phyloP scores from a whole-genome alignment of 805 yeast genomes.

The Pichia membranifaciens region DNA sequence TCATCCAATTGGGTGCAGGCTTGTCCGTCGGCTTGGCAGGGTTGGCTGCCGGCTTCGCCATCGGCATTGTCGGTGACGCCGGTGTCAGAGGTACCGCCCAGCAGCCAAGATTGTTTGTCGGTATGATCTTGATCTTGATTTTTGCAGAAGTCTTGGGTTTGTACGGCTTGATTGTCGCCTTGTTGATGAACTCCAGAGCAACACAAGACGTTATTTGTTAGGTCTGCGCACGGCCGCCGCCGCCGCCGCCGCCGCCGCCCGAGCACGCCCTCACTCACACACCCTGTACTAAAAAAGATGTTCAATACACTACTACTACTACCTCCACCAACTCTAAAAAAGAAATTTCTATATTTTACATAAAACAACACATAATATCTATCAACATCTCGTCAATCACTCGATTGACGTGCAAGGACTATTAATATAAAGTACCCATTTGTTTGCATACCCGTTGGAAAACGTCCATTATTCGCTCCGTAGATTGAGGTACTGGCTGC shows the following conservation, averaged over 20 bases:
- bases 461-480: background rate
- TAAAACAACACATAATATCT: background rate
- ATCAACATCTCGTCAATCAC: no score
- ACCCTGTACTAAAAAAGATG: no score
- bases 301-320: background rate
- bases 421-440: no score
- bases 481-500: background rate
- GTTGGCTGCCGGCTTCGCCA: slow-evolving; percentile 97
- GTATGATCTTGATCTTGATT: slow-evolving; percentile 97
- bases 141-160: slow-evolving; percentile 98
- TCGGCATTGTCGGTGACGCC: slow-evolving; percentile 99
- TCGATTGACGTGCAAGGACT: no score
- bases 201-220: slow-evolving; percentile 84
- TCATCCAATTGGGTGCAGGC: slow-evolving; percentile 98
- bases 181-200: slow-evolving; percentile 96
- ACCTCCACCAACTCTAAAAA: background rate
- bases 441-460: no score
- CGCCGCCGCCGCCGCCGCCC: no score
- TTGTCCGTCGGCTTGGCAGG: slow-evolving; percentile 95
- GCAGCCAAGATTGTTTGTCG: slow-evolving; percentile 97
- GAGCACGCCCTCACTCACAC: no score
- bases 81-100: slow-evolving; percentile 99
- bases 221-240: slow-evolving; percentile 18
- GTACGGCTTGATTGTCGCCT: slow-evolving; percentile 95
- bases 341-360: background rate